Evolutionary conservation across 1,284 basidiomycete genomes (phyloP).

Genomic region (Farysia itapuensis): DNA sequence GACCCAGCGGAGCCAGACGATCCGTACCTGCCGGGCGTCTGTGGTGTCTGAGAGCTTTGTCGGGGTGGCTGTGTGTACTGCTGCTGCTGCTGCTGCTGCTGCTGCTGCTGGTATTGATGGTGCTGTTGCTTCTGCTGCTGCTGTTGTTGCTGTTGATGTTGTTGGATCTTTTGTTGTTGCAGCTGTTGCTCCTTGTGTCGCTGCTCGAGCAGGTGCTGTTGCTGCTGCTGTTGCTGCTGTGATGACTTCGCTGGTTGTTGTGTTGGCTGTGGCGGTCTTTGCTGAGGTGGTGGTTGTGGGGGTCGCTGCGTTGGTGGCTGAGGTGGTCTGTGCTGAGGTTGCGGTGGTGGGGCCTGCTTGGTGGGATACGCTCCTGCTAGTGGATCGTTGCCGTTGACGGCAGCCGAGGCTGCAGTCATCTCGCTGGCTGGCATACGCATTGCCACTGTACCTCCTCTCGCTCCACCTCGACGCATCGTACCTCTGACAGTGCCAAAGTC

Average conservation of each 20-base stretch:
- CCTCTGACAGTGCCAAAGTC: conserved; percentile 53
- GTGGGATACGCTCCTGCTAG: conserved; percentile 10
- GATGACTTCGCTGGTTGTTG: conserved; percentile 8
- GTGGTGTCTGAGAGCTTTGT: not conserved
- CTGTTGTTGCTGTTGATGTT: too few species aligned
- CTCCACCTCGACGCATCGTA: conserved; percentile 37
- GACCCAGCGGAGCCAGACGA: conserved; percentile 41
- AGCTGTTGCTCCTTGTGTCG: too few species aligned
- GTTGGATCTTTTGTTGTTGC: too few species aligned
- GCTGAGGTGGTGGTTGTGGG: conserved; percentile 11
- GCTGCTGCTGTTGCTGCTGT: conserved; percentile 10
- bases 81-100: not conserved
- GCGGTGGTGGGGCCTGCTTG: conserved; percentile 22
- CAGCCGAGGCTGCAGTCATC: conserved; percentile 31
- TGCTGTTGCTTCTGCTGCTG: too few species aligned
- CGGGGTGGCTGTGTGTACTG: not conserved
- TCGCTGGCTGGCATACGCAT: conserved; percentile 42
- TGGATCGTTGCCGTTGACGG: conserved; percentile 12
- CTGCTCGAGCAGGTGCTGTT: too few species aligned
- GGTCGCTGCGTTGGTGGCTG: conserved; percentile 7
- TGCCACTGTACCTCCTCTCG: conserved; percentile 18
- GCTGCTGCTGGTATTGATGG: conserved; percentile 9
- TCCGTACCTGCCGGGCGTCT: conserved; percentile 6
- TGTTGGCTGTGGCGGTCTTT: conserved; percentile 3
- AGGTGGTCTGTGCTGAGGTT: conserved; percentile 8